phyloP scores from a whole-genome alignment of 2,329 filamentous ascomycete genomes.

The Pezicula radicicola region DNA sequence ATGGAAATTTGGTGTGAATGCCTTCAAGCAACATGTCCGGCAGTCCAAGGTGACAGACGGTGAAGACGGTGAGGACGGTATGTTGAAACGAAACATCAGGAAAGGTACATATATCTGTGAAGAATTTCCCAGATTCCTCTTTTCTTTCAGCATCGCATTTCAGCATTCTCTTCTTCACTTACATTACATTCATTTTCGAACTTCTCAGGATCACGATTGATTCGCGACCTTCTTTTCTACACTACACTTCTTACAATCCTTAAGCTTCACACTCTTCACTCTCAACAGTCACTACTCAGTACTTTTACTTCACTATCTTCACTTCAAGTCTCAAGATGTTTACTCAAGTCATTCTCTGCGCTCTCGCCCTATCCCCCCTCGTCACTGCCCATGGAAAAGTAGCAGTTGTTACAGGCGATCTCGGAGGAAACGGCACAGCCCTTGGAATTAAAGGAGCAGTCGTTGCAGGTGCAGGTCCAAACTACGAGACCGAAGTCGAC shows the following conservation, averaged over 20 bases:
- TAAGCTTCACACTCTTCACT: not conserved
- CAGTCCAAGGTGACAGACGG: not conserved
- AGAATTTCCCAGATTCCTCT: not conserved
- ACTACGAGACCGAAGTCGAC: constrained; percentile 4
- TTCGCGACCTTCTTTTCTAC: not conserved
- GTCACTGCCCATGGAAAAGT: constrained; percentile 4
- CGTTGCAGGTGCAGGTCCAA: constrained; percentile 17
- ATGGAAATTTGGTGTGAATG: not conserved
- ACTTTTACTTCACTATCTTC: not conserved
- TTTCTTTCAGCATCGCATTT: not conserved
- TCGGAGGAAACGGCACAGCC: constrained; percentile 36
- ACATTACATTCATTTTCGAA: not conserved
- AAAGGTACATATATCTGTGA: not conserved
- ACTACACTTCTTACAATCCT: not conserved
- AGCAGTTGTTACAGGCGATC: constrained; percentile 21
- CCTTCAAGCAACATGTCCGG: not conserved
- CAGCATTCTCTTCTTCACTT: not conserved
- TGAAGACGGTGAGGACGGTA: not conserved
- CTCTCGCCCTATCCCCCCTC: constrained; percentile 1
- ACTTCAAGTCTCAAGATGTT: not conserved
- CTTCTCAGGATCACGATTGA: not conserved
- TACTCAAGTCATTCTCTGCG: not conserved
- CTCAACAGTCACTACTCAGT: not conserved
- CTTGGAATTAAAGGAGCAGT: constrained; percentile 35
- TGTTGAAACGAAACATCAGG: too few species aligned